Percentiles rank a stretch among this genome's conserved stretches.
Conservation (phyloP, 768 basidiomycete genomes). For the Lactarius evosmus region DNA sequence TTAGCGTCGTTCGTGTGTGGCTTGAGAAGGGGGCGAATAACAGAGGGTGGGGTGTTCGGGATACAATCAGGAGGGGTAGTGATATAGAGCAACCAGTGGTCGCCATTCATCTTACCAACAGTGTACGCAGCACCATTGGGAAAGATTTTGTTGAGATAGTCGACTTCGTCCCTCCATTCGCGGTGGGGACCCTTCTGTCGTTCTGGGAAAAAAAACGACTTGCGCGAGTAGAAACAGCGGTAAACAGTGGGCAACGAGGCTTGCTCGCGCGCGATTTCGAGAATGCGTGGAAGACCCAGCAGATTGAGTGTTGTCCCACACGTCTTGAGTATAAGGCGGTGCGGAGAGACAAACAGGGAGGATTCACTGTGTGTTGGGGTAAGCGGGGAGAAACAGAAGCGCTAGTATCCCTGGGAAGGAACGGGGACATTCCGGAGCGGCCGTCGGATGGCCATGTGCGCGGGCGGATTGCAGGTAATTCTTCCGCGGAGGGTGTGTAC, state of each 20-base stretch:
- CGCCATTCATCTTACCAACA: slow-evolving; percentile 95
- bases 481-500: neutral
- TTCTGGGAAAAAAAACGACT: slow-evolving; percentile 99
- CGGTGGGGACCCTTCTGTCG: slow-evolving; percentile 88
- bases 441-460: neutral
- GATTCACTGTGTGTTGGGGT: slow-evolving; percentile 72
- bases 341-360: slow-evolving; percentile 90
- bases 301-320: slow-evolving; percentile 99
- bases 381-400: slow-evolving; percentile 21
- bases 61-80: slow-evolving; percentile 54
- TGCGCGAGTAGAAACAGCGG: slow-evolving; percentile 96
- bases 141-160: slow-evolving; percentile 88
- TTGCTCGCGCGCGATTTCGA: slow-evolving; percentile 79
- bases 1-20: slow-evolving; percentile 13
- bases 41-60: slow-evolving; percentile 22
- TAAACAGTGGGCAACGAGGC: slow-evolving; percentile 69
- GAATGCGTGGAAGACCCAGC: slow-evolving; percentile 89
- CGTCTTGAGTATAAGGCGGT: slow-evolving; percentile 96
- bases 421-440: slow-evolving; percentile 8
- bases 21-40: slow-evolving; percentile 26
- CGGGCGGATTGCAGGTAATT: neutral
- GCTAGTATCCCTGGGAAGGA: slow-evolving; percentile 12
- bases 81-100: slow-evolving; percentile 97
- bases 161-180: slow-evolving; percentile 92
- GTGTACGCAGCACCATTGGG: slow-evolving; percentile 89